Conservation (phyloP, 2,329 filamentous ascomycete genomes). For the Fusarium longipes region DNA sequence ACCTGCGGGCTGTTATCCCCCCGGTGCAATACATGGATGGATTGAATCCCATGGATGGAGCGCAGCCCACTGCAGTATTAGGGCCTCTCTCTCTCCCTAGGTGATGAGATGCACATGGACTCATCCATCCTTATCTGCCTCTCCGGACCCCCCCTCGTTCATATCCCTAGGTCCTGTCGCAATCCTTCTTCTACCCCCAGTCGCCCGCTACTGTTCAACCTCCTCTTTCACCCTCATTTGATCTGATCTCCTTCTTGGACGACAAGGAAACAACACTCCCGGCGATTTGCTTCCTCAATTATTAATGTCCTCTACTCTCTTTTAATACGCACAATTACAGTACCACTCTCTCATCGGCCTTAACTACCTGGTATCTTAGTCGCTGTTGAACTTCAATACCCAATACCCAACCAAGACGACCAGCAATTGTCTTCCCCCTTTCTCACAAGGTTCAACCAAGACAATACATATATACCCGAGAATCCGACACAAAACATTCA, state of each 20-base stretch:
- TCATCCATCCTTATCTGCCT: conserved; percentile 33
- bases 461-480: conserved; percentile 24
- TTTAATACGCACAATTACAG: conserved; percentile 31
- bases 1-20: conserved; percentile 15
- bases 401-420: conserved; percentile 13
- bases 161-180: conserved; percentile 23
- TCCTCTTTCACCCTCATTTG: conserved; percentile 43
- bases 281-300: conserved; percentile 43
- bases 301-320: conserved; percentile 40
- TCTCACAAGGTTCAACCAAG: conserved; percentile 20
- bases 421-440: conserved; percentile 31
- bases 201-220: conserved; percentile 41
- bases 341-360: background rate
- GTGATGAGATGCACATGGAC: background rate
- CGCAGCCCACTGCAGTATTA: background rate
- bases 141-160: conserved; percentile 28
- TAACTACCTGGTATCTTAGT: too few species aligned
- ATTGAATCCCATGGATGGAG: too few species aligned
- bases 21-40: background rate
- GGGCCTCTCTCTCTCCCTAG: conserved; percentile 5
- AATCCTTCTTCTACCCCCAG: conserved; percentile 44
- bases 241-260: conserved; percentile 43
- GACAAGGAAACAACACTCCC: conserved; percentile 45
- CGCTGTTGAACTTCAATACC: conserved; percentile 15
- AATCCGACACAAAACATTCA: conserved; percentile 30